Percentiles rank a stretch among this genome's conserved stretches.
Conservation (phyloP, 2,329 filamentous ascomycete species). For the Coniochaeta ligniaria region DNA sequence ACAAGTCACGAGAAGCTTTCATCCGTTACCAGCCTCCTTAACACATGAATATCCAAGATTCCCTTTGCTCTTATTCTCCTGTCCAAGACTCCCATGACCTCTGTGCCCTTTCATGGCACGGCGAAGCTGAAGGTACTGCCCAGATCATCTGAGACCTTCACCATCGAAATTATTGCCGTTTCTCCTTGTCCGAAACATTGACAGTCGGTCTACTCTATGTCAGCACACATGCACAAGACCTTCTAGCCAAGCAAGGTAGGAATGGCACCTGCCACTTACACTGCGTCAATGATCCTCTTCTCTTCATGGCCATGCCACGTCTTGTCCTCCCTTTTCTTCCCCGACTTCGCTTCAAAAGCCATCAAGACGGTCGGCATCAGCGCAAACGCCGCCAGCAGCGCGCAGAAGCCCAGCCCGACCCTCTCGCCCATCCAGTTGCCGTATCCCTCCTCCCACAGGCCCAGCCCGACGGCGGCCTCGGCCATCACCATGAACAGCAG, state of each 20-base stretch:
- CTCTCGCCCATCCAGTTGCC: conserved; percentile 10
- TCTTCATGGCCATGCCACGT: conserved; percentile 20
- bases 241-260: not conserved
- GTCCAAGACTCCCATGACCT: not conserved
- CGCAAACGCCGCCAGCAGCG: conserved; percentile 10
- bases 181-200: not conserved
- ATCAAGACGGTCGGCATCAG: conserved; percentile 18
- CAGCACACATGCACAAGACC: not conserved
- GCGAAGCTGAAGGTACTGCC: not conserved
- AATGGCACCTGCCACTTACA: conserved; percentile 4
- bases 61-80: not conserved
- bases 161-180: not conserved
- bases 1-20: not conserved
- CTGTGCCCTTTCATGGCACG: not conserved
- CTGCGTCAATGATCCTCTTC: conserved; percentile 1
- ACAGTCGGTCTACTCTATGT: not conserved
- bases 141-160: not conserved
- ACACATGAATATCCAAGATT: not conserved
- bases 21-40: not conserved
- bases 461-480: conserved; percentile 10
- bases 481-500: conserved; percentile 14
- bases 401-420: conserved; percentile 7
- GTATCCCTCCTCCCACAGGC: conserved; percentile 14
- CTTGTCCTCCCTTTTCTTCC: conserved; percentile 25
- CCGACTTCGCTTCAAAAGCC: conserved; percentile 19